phyloP scores from a whole-genome alignment of 1,284 basidiomycete genomes.

The Malassezia slooffiae region DNA sequence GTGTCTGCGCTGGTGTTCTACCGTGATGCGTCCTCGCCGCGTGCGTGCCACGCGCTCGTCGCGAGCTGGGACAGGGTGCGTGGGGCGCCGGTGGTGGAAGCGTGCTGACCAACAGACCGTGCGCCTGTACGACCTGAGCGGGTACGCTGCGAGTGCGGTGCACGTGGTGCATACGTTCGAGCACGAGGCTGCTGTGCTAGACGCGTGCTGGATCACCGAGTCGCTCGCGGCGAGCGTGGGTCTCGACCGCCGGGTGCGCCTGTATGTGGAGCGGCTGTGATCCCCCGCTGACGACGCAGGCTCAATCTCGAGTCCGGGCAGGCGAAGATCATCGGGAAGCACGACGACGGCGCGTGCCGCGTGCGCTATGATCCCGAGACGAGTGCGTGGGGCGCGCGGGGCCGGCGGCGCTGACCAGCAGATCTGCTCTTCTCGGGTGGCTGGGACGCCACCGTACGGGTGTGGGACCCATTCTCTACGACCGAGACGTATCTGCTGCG shows the following conservation, averaged over 20 bases:
- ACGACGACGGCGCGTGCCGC: conserved; percentile 25
- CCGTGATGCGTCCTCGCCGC: conserved; percentile 8
- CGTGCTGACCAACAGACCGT: conserved; percentile 14
- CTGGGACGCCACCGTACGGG: conserved; percentile 25
- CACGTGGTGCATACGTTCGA: conserved; percentile 24
- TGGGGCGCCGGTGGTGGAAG: not conserved
- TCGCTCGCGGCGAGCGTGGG: conserved; percentile 28
- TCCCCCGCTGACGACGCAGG: conserved; percentile 1
- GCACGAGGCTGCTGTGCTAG: conserved; percentile 39
- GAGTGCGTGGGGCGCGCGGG: too few species aligned
- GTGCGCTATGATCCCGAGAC: conserved; percentile 25
- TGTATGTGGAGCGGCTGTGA: conserved; percentile 11
- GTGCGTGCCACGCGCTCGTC: conserved; percentile 21
- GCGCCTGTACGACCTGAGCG: conserved; percentile 25
- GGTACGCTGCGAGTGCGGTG: conserved; percentile 1
- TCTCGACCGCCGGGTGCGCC: conserved; percentile 33
- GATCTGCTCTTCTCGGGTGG: conserved; percentile 23
- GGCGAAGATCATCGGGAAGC: conserved; percentile 34
- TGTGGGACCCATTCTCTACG: conserved; percentile 23
- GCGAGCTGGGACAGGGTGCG: conserved; percentile 34
- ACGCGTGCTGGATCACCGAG: conserved; percentile 35
- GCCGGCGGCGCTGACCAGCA: too few species aligned
- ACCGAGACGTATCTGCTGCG: conserved; percentile 11
- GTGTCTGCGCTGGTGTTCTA: conserved; percentile 25
- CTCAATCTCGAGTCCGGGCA: conserved; percentile 29